These are phyloP conservation scores for Vitis rupestris DNA, from an alignment of 164 flowering plant species.

Conservation along the genomic window DNA sequence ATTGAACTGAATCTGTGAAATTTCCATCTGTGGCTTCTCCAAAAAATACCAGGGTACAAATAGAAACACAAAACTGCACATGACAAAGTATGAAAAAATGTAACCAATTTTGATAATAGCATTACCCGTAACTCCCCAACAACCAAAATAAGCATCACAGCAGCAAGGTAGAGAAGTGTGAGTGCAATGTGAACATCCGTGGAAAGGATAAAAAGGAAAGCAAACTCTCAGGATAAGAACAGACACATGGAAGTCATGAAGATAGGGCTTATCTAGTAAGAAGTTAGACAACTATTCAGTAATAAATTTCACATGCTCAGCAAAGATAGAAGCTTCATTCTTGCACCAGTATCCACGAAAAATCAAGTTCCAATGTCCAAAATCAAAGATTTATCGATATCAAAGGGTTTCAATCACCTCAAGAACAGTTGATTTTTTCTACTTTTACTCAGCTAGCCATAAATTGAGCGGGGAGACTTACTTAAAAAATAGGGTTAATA, in stretches of 20 bases:
- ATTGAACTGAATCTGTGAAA: slow-evolving; percentile 86
- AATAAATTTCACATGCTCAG: too few relatives aligned
- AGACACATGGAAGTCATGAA: too few relatives aligned
- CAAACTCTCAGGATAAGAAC: not conserved
- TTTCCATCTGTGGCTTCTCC: slow-evolving; percentile 83
- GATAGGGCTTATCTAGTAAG: too few relatives aligned
- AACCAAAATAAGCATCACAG: not conserved
- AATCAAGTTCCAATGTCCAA: not conserved
- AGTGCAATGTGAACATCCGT: not conserved
- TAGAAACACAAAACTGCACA: slow-evolving; percentile 85
- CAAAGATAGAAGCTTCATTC: not conserved
- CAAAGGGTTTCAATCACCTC: not conserved
- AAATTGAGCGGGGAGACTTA: not conserved
- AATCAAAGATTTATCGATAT: not conserved
- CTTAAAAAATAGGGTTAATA: not conserved
- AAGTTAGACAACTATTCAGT: too few relatives aligned
- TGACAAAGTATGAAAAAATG: slow-evolving; percentile 3
- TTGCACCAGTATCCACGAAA: not conserved
- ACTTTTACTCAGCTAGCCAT: not conserved
- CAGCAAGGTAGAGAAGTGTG: not conserved
- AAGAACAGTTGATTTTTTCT: not conserved
- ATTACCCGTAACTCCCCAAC: too few relatives aligned
- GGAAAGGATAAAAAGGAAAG: not conserved
- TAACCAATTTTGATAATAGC: too few relatives aligned
- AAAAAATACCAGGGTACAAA: slow-evolving; percentile 86